A percentile compares a stretch with the other conserved stretches of the same genome.
phyloP scores from a whole-genome alignment of 2,329 filamentous ascomycete genomes.

The Alternaria ventricosa region DNA sequence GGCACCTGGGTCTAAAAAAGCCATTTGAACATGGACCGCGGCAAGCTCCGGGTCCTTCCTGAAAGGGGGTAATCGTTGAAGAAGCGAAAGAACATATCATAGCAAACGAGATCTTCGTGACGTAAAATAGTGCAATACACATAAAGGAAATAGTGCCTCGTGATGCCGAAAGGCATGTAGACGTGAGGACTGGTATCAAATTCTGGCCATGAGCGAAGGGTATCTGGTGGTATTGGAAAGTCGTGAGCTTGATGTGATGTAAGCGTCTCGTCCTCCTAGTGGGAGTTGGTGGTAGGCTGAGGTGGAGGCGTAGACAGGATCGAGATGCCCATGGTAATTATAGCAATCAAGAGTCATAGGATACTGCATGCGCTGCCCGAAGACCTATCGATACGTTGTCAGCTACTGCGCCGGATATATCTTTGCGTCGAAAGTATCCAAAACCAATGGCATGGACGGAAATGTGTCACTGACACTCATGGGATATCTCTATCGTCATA shows the following conservation, averaged over 20 bases:
- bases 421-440: neutral
- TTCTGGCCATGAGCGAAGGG: neutral
- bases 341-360: slow-evolving; percentile 40
- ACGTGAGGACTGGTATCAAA: neutral
- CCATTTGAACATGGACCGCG: slow-evolving; percentile 37
- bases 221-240: neutral
- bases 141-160: neutral
- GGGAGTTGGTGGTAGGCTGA: neutral
- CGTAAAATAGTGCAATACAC: slow-evolving; percentile 2
- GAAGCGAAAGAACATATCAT: slow-evolving; percentile 25
- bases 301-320: slow-evolving; percentile 17
- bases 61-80: slow-evolving; percentile 42
- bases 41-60: slow-evolving; percentile 39
- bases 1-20: slow-evolving; percentile 37
- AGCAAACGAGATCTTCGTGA: slow-evolving; percentile 7
- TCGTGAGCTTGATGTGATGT: slow-evolving; percentile 3
- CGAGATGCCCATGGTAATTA: slow-evolving; percentile 31
- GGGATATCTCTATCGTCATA: slow-evolving; percentile 13
- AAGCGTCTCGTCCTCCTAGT: neutral
- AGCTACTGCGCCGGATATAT: slow-evolving; percentile 4
- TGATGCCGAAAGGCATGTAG: neutral
- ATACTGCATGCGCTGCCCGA: slow-evolving; percentile 43
- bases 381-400: slow-evolving; percentile 28
- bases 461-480: slow-evolving; percentile 1
- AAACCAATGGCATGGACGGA: neutral